phyloP scores from a whole-genome alignment of 352 stramenopile genomes.

The Phytophthora quininea region DNA sequence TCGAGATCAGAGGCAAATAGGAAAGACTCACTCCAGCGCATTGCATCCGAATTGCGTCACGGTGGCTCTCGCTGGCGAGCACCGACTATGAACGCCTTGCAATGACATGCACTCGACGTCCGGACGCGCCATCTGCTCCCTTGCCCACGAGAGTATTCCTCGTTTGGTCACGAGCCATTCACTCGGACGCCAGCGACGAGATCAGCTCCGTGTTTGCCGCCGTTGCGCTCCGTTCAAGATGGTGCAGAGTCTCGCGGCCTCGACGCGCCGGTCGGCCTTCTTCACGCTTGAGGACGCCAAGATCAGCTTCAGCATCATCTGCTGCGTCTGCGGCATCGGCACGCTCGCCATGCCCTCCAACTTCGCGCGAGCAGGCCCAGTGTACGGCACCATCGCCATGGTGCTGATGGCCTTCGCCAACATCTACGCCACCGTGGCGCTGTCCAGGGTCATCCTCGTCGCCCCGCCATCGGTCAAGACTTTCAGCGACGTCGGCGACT shows the following conservation, averaged over 20 bases:
- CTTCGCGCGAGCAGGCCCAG: slow-evolving; percentile 51
- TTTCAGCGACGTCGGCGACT: slow-evolving; percentile 47
- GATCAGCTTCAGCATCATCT: slow-evolving; percentile 61
- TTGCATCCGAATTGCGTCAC: background rate
- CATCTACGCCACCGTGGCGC: slow-evolving; percentile 52
- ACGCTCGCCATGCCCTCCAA: slow-evolving; percentile 68
- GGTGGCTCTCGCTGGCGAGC: background rate
- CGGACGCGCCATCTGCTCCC: slow-evolving; percentile 19
- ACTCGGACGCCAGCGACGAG: slow-evolving; percentile 1
- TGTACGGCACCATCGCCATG: slow-evolving; percentile 44
- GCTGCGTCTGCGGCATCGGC: slow-evolving; percentile 63
- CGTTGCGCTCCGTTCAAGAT: slow-evolving; percentile 17
- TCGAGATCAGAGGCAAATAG: background rate
- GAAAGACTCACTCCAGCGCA: too few relatives aligned
- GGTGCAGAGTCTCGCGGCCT: slow-evolving; percentile 1
- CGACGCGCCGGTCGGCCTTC: slow-evolving; percentile 23
- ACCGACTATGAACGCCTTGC: background rate
- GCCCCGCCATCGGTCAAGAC: slow-evolving; percentile 41
- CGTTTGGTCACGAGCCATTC: slow-evolving; percentile 23
- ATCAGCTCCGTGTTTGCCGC: slow-evolving; percentile 8
- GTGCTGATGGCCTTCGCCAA: slow-evolving; percentile 68
- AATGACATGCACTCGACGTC: slow-evolving; percentile 12
- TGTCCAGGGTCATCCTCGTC: slow-evolving; percentile 40
- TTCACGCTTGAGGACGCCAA: slow-evolving; percentile 64
- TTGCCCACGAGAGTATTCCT: slow-evolving; percentile 34